Evolutionary conservation across 2,329 filamentous ascomycete genomes (phyloP).

Genomic region (Rosellinia necatrix): DNA sequence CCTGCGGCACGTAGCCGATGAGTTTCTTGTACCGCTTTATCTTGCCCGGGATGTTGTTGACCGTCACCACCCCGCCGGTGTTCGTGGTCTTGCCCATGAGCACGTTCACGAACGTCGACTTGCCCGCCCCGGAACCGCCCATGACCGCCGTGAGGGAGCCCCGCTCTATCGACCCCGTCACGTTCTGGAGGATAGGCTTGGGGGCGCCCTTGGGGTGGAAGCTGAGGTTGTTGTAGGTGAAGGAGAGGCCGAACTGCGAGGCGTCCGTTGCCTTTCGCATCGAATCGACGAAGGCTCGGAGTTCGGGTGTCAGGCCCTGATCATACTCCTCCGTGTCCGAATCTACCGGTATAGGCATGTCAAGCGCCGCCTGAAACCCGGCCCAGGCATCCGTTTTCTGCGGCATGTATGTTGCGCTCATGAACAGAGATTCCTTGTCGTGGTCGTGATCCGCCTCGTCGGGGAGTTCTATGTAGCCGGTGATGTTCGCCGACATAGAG

Average conservation of each 20-base stretch:
- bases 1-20: conserved; percentile 66
- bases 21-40: conserved; percentile 61
- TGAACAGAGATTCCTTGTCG: conserved; percentile 42
- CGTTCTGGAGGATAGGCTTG: conserved; percentile 55
- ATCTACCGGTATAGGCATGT: conserved; percentile 35
- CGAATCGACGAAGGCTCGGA: conserved; percentile 56
- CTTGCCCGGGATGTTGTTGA: conserved; percentile 56
- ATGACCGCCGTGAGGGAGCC: conserved; percentile 63
- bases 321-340: conserved; percentile 39
- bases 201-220: conserved; percentile 52
- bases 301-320: conserved; percentile 44
- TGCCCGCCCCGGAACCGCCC: conserved; percentile 63
- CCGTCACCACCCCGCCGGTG: conserved; percentile 53
- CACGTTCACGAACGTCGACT: conserved; percentile 63
- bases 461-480: conserved; percentile 44
- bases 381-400: conserved; percentile 34
- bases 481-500: conserved; percentile 37
- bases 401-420: conserved; percentile 42
- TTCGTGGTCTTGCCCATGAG: conserved; percentile 62
- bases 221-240: conserved; percentile 55
- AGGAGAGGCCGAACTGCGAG: conserved; percentile 56
- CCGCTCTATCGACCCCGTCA: conserved; percentile 58
- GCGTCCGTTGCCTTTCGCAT: conserved; percentile 57
- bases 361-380: conserved; percentile 46
- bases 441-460: conserved; percentile 38